Evolutionary conservation across 106 monocot species (phyloP), one percentile per base, ranked within the genome.

Genomic region (Ottelia alismoides): DNA sequence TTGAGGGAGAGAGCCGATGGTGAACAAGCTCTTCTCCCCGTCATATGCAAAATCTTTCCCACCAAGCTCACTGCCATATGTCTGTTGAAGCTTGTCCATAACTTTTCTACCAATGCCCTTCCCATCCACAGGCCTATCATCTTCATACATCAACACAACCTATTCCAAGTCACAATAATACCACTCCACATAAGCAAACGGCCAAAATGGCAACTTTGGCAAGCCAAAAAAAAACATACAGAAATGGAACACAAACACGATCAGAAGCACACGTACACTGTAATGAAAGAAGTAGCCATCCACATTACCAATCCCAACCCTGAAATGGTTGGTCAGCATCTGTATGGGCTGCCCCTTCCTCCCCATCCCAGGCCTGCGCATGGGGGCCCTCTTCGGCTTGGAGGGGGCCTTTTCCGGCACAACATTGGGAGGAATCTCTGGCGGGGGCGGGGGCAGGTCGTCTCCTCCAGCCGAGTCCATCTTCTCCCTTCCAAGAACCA

Each of bases 211-310:
- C 27, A 14, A n/a, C n/a, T n/a, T n/a, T n/a, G n/a, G n/a, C n/a
- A n/a, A n/a, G n/a, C n/a, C n/a, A n/a, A n/a, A n/a, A n/a, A n/a
- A n/a, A n/a, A n/a, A n/a, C n/a, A n/a, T n/a, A n/a, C 25, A 17
- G 16, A 26, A 24, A 20, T n/a, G n/a, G n/a, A n/a, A n/a, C n/a
- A n/a, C n/a, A n/a, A n/a, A n/a, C n/a, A n/a, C n/a, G n/a, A n/a
- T n/a, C n/a, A n/a, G n/a, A n/a, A n/a, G n/a, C n/a, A n/a, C n/a
- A 16, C 72, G 47, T 73, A 91, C 91, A 64, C 81, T 85, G 31
- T 91, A 91, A 25, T 91, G 91, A 32, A 65, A 81, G 40, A 91
- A 91, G 30, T 62, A 57, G 22, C 81, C 67, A 12, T 81, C 75
- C 10, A 72, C 63, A 45, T 67, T 71, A 1, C 54, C n/a, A 0